Base-by-base conservation (phyloP, 192 early-diverging fungal species). In the Gigaspora rosea region DNA sequence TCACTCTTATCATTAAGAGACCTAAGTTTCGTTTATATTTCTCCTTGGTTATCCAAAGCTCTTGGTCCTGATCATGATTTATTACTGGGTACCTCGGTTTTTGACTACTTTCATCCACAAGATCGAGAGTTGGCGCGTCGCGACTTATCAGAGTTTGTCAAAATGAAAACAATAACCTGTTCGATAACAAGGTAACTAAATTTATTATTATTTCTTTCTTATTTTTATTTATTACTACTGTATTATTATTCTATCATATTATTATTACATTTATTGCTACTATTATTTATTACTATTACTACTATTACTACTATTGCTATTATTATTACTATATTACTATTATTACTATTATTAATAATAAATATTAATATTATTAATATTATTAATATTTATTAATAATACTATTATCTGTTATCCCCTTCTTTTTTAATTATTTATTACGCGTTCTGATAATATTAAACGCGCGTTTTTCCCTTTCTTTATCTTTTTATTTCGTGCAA, bases 91-190 rank as follows among this genome's bases (percentile, higher is more conserved):
- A 68, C 81, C 12, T 85, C 83, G 18, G 79, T 85, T 63, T 85
- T 85, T 51, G 83, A 85, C 48, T 85, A 85, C 49, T 80, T 85
- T 61, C 83, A 82, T 65, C 83, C 83, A 10, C 77, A 82, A 57
- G 83, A 85, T 63, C 75, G 75, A 10, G 78, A 80, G 63, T 63
- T 85, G 1, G 83, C 83, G 10, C 79, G 81, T 54, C 80, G 78
- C 49, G 83, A 85, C 61, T 75, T 85, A 4, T 78, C 79, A 22
- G 77, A 78, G 32, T 84, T 84, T 32, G 81, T 85, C 71, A 79
- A 85, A 41, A 81, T 79, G 13, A 79, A 85, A 36, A 80, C 80
- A 51, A 58, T 82, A 33, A 80, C 79, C n/a, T 79, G 80, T 59
- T 82, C 80, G 46, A 77, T 85, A 22, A 85, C 83, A 70, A 79